Percentiles rank a stretch among this genome's conserved stretches.
phyloP scores from a whole-genome alignment of 495 filamentous ascomycete species.

The Tuber calosporum region DNA sequence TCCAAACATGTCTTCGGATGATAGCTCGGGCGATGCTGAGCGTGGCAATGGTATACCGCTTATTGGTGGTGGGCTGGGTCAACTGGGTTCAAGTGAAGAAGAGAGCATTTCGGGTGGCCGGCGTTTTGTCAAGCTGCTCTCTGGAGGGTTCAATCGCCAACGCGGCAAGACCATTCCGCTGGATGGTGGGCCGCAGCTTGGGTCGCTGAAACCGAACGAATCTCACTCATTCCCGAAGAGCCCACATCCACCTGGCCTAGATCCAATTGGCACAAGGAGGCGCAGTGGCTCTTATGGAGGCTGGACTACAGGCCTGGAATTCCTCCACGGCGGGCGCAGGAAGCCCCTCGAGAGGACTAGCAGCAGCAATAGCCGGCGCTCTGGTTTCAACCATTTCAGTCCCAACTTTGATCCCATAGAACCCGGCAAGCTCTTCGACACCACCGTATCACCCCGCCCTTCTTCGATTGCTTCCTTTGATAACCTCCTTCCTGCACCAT shows the following conservation, averaged over 20 bases:
- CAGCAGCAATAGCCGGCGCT: conserved; percentile 40
- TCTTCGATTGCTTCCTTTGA: conserved; percentile 74
- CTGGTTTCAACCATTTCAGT: conserved; percentile 56
- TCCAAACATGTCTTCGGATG: conserved; percentile 45
- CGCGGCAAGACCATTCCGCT: conserved; percentile 64
- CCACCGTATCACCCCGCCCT: conserved; percentile 64
- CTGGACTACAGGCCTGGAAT: conserved; percentile 47
- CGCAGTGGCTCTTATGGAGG: conserved; percentile 62
- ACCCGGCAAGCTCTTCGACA: conserved; percentile 50
- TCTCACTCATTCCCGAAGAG: conserved; percentile 76
- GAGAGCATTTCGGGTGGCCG: conserved; percentile 45
- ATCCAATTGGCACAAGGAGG: conserved; percentile 59
- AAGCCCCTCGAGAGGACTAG: conserved; percentile 36
- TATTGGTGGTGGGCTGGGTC: conserved; percentile 42
- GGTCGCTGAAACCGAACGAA: conserved; percentile 65
- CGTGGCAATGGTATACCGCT: conserved; percentile 41
- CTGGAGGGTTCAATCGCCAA: conserved; percentile 56
- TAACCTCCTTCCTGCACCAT: conserved; percentile 63
- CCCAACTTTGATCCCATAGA: conserved; percentile 55
- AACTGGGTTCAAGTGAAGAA: conserved; percentile 17
- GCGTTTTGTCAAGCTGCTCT: conserved; percentile 56
- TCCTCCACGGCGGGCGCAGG: conserved; percentile 46
- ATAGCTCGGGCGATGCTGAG: conserved; percentile 42
- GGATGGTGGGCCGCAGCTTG: conserved; percentile 57
- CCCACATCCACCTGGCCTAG: conserved; percentile 47